phyloP scores from a whole-genome alignment of 2,329 filamentous ascomycete genomes.

The Aspergillus novofumigatus region DNA sequence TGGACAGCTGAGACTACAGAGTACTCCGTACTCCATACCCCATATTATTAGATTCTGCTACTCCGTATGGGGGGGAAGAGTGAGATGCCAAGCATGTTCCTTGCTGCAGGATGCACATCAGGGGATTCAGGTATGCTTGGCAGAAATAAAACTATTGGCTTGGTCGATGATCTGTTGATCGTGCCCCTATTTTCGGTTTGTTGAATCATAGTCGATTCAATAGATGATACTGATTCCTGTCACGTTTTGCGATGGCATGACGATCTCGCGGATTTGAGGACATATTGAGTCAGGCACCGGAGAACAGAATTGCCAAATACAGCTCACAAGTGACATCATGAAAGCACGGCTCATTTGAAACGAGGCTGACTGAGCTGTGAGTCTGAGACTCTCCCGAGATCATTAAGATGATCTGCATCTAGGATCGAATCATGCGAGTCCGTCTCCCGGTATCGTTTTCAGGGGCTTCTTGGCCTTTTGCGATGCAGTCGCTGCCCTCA shows the following conservation, averaged over 20 bases:
- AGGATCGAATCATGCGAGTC: background rate
- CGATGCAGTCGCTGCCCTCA: background rate
- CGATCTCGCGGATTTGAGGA: background rate
- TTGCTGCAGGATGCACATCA: background rate
- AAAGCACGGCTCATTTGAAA: background rate
- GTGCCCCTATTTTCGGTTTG: background rate
- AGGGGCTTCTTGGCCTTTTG: background rate
- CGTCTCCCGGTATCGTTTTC: background rate
- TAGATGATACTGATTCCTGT: background rate
- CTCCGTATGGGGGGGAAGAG: background rate
- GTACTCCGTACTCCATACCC: background rate
- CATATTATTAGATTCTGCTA: background rate
- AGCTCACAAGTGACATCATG: background rate
- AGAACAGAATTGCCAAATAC: background rate
- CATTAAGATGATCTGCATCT: background rate
- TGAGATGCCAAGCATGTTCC: background rate
- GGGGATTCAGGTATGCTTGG: background rate
- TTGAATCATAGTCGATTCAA: background rate
- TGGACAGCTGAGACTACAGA: background rate
- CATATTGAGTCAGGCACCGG: background rate
- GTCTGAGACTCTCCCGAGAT: background rate
- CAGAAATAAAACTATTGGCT: background rate
- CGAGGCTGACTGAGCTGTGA: background rate
- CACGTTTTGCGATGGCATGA: background rate
- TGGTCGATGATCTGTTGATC: background rate